Conservation (phyloP, 805 yeast genomes). For the Suhomyces sp. region DNA sequence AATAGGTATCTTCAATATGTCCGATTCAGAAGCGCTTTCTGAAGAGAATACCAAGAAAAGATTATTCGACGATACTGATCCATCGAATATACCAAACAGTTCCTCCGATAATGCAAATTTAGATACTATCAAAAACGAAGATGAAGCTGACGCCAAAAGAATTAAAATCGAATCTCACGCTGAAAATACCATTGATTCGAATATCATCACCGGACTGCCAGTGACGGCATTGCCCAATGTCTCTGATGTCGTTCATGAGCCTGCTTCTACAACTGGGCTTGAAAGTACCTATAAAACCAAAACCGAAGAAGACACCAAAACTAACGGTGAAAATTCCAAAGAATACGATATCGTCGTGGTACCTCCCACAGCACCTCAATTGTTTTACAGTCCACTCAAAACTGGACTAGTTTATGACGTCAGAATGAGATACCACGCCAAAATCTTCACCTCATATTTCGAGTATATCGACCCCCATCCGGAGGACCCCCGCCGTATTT, state of each 20-base stretch:
- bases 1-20: slow-evolving; percentile 1
- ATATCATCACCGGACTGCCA: background rate
- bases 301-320: background rate
- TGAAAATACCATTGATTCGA: background rate
- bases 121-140: background rate
- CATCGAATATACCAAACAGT: background rate
- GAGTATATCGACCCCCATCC: slow-evolving; percentile 99
- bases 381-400: slow-evolving; percentile 71
- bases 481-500: slow-evolving; percentile 95
- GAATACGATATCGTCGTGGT: slow-evolving; percentile 35
- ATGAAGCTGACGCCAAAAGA: background rate
- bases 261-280: background rate
- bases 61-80: background rate
- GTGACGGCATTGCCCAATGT: background rate
- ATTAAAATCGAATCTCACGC: background rate
- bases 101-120: background rate
- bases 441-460: slow-evolving; percentile 83
- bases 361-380: slow-evolving; percentile 61
- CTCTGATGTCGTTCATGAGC: background rate
- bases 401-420: slow-evolving; percentile 97
- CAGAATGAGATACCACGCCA: slow-evolving; percentile 95
- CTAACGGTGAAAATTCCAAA: background rate
- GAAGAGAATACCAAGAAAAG: slow-evolving; percentile 1
- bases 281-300: background rate
- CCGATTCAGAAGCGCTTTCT: background rate